A percentile compares a stretch with the other conserved stretches of the same genome.
These are phyloP conservation scores for Mycena citricolor DNA, from an alignment of 1,284 basidiomycete genomes.

Conservation along the genomic window DNA sequence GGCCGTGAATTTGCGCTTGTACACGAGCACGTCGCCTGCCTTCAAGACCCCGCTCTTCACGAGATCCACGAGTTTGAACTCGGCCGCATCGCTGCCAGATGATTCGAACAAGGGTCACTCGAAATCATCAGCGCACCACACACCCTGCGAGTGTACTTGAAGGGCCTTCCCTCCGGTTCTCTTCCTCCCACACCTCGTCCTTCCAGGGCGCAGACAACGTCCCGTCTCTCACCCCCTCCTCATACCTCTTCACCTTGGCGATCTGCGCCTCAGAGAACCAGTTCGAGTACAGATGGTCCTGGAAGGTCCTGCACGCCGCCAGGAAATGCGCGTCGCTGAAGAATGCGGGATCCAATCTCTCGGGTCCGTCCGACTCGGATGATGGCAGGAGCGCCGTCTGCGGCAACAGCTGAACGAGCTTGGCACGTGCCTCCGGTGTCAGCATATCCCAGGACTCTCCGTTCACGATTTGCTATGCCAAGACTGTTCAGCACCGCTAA, in stretches of 20 bases:
- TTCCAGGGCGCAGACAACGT: constrained; percentile 57
- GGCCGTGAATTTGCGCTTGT: constrained; percentile 44
- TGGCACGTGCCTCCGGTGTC: constrained; percentile 41
- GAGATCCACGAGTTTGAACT: constrained; percentile 44
- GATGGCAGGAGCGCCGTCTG: constrained; percentile 50
- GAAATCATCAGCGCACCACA: too few species aligned
- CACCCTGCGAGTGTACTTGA: too few species aligned
- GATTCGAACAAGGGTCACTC: too few species aligned
- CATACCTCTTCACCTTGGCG: constrained; percentile 42
- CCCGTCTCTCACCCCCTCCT: constrained; percentile 42
- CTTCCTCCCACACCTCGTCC: constrained; percentile 56
- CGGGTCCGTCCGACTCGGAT: constrained; percentile 23
- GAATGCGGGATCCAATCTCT: constrained; percentile 36
- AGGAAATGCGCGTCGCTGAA: constrained; percentile 57
- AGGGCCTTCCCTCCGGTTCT: constrained; percentile 32
- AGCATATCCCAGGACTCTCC: constrained; percentile 48
- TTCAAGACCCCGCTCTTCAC: constrained; percentile 44
- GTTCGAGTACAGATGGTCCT: constrained; percentile 56
- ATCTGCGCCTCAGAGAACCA: constrained; percentile 48
- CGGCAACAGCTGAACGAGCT: constrained; percentile 46
- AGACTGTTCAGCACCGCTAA: too few species aligned
- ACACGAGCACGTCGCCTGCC: constrained; percentile 53
- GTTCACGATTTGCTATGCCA: constrained; percentile 53
- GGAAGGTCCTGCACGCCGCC: constrained; percentile 54
- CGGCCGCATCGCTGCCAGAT: constrained; percentile 41